Evolutionary conservation across 2,329 filamentous ascomycete species (phyloP), one percentile per base, ranked within the genome.

Genomic region (Zymoseptoria tritici): DNA sequence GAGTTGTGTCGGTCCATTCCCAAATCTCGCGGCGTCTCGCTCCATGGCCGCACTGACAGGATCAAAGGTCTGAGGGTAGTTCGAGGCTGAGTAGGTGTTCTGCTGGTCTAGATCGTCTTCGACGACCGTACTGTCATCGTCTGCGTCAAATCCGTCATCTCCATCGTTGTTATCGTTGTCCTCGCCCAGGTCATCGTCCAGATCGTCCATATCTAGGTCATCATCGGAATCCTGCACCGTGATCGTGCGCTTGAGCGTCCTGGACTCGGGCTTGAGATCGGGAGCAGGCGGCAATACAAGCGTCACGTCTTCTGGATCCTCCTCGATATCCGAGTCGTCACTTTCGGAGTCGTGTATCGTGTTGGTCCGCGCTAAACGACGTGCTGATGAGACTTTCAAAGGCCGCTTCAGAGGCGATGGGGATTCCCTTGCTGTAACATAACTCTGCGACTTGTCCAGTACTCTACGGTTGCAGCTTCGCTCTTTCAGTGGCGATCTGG

Each of bases 61-160:
- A 53, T 66, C 60, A 36, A 62, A 66, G 11, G 64, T 66, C 53
- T 62, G 56, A 49, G 64, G 64, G 19, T 51, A 57, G 50, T 57
- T 58, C 16, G 59, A 52, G n/a, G 57, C 53, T 6, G 19, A 22
- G 49, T 56, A 60, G 9, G 57, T 46, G 36, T 57, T 51, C 22
- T 62, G 9, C 29, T 58, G 36, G n/a, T 57, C 50, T 26, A 55
- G 31, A 16, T 58, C 20, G 29, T 60, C 61, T 29, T 58, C 22
- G 22, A 58, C 56, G 9, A 56, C 49, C 20, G 54, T 61, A n/a
- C 58, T 54, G 21, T 56, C 54, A 13, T 56, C 59, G 22, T 53
- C 52, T 53, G 26, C 26, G 26, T 29, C 52, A 11, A 22, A 19
- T 24, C 6, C 49, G 22, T 51, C 49, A 19, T 52, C 50, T 21